Base-by-base conservation (phyloP, 1,284 basidiomycete species). In the Trichosporon sp. region DNA sequence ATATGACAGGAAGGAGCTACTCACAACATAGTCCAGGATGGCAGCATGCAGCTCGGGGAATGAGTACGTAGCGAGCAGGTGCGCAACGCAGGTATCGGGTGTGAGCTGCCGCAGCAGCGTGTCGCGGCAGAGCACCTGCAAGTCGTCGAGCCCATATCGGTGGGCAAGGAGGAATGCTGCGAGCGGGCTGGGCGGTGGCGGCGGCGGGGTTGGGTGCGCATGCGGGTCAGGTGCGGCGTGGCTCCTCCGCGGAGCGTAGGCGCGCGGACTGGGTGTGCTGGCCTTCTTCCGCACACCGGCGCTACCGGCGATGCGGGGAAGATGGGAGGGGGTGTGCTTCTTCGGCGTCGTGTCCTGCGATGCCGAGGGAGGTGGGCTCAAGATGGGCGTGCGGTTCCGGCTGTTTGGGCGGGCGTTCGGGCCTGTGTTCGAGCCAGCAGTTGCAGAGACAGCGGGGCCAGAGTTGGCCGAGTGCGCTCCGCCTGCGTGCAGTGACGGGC, bases 161-260 rank as follows among this genome's bases (percentile, higher is more conserved):
- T 92, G 90, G 10, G 90, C 89, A 14, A 92, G 83, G 71, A 89
- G 86, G 80, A 91, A 94, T 70, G 92, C 85, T 0, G 88, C 86
- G 33, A 94, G 80, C 21, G 89, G 85, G 2, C 81, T 78, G 2
- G 88, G 87, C 3, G 84, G 72, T 8, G 84, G 79, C 2, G 68
- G 68, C 2, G 61, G 46, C 2, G 46, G 40, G 2, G 87, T 86
- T 1, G 90, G 90, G 72, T 92, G 91, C 1, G 83, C 76, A 78
- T 93, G 89, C 3, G 89, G 90, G 71, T 93, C 91, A 4, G 82
- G 37, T 70, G 80, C 23, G 78, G 77, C 3, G 76, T 69, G 8
- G 74, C 69, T 4, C 74, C 72, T 63, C 66, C 73, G 57, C 75
- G 63, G 54, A 32, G 32, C 40, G 59, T 56, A 14, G 57, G 23